Evolutionary conservation across 495 filamentous ascomycete genomes (phyloP), one percentile per base, ranked within the genome.

Genomic region (Melanomma pulvis-pyrius): DNA sequence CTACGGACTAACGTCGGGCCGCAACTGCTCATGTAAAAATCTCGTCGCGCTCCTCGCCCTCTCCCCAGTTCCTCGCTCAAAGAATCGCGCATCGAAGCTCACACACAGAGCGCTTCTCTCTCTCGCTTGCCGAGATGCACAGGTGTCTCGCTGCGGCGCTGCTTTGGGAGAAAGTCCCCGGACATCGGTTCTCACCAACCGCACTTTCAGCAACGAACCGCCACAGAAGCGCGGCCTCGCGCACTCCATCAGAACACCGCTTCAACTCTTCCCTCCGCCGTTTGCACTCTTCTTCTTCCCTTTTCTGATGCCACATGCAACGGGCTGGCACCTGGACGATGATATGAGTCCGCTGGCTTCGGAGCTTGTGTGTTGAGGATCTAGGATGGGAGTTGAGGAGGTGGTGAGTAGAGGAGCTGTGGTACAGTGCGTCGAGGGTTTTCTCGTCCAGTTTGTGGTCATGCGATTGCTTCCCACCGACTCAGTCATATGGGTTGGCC

Each of bases 81-180:
- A 93, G 89, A 90, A 96, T 97, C 94, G 94, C 92, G 92, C 34
- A 86, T 96, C 92, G 89, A 96, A 98, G 94, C 92, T 90, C 76
- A 96, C 94, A 89, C 81, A 96, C 92, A 87, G 90, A 94, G 86
- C 86, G 77, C 56, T 69, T 34, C 75, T 69, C 50, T 55, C 48
- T 19, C 57, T 72, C 59, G 71, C 62, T 64, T 73, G 29, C 74
- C 72, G 57, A 76, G 70, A 65, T 76, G 76, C 79, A 74, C 22
- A 50, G 25, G 39, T 44, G 39, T 44, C 39, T 44, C 39, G 39
- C 39, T 11, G 39, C 39, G n/a, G 39, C 54, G 77, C 63, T 74
- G 92, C 92, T 97, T 96, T 90, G 92, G 94, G 93, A 94, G 92
- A 98, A 98, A 98, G 94, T 98, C 94, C 94, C 93, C 94, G 93